Percentiles rank a stretch among this genome's conserved stretches.
Conservation (phyloP, 192 early-diverging fungal genomes). For the Kappamyces sp. region DNA sequence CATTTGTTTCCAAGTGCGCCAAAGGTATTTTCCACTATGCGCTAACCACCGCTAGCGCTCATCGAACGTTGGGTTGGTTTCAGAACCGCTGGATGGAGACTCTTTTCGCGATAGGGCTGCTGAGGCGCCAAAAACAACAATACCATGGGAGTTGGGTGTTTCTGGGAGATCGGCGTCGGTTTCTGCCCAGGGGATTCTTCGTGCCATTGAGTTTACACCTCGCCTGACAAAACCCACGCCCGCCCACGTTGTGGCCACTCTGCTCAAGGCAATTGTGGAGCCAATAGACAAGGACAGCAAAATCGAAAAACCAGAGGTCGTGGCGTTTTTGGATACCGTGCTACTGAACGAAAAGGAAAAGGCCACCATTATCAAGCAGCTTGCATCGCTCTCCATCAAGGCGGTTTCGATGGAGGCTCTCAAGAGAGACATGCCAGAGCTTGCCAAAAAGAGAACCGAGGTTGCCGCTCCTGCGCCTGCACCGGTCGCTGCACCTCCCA, state of each 20-base stretch:
- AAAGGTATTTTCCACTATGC: too few species aligned
- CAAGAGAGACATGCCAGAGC: too few species aligned
- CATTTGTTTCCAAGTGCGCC: too few species aligned
- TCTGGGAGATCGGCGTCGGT: slow-evolving; percentile 33
- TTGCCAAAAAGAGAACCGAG: too few species aligned
- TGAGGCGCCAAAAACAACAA: neutral
- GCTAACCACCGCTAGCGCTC: too few species aligned
- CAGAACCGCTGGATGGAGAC: too few species aligned
- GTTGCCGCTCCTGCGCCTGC: too few species aligned
- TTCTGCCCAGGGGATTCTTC: slow-evolving; percentile 34
- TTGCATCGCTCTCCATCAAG: too few species aligned
- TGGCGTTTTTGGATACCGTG: slow-evolving; percentile 29
- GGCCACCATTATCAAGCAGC: neutral
- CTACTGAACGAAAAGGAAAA: slow-evolving; percentile 18
- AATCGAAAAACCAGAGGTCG: slow-evolving; percentile 16
- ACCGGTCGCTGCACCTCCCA: slow-evolving; percentile 1
- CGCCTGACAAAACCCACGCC: slow-evolving; percentile 17
- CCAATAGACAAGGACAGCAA: slow-evolving; percentile 19
- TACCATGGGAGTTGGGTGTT: slow-evolving; percentile 35
- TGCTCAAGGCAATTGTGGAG: slow-evolving; percentile 29
- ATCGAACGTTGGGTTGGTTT: too few species aligned
- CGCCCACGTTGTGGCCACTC: slow-evolving; percentile 20
- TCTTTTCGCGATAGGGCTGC: too few species aligned
- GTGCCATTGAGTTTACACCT: slow-evolving; percentile 28
- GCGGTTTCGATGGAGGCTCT: too few species aligned